Evolutionary conservation across 2,329 filamentous ascomycete genomes (phyloP), one percentile per base, ranked within the genome.

Genomic region (Orbilia brochopaga): DNA sequence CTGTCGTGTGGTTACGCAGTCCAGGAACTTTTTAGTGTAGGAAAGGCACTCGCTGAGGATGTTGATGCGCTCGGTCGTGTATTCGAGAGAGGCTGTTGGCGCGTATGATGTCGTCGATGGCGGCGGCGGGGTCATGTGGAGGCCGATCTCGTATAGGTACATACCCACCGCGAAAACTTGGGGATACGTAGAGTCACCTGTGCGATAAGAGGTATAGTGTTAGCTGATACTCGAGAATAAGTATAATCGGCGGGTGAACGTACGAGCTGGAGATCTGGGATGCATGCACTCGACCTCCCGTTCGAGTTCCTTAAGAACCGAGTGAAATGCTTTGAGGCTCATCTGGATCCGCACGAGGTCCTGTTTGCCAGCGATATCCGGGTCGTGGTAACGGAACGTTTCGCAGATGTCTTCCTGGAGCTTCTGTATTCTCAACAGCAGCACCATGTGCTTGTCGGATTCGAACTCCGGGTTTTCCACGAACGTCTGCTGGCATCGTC

Each of bases 341-440:
- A 77, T 73, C 37, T 77, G 74, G 2, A 77, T 76, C 7, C 75
- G 66, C 3, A 74, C 27, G 0, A 74, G 8, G 40, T 78, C 76
- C 5, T 76, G 53, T 5, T 74, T 73, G 8, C 73, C 64, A 19
- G 73, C 53, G 17, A 73, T 42, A 11, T 59, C 52, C n/a, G 56
- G 56, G 17, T 64, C 64, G 42, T 74, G 66, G 23, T 77, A 78
- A 53, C 77, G 73, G 53, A 78, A 78, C 1, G 76, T 72, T 24
- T 75, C 54, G 58, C 74, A 76, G 10, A 77, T 70, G 23, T 78
- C 75, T 54, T 78, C 76, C 1, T 74, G 72, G 42, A 78, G 64
- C 37, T 69, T 72, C 42, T 76, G 75, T 1, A 78, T 24, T 19
- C 69, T 66, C 15, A 78, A 58, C 44, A 75, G 73, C 52, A 76